A percentile compares a stretch with the other conserved stretches of the same genome.
Conservation (phyloP, 2,329 filamentous ascomycete genomes). For the Colletotrichum sp. region DNA sequence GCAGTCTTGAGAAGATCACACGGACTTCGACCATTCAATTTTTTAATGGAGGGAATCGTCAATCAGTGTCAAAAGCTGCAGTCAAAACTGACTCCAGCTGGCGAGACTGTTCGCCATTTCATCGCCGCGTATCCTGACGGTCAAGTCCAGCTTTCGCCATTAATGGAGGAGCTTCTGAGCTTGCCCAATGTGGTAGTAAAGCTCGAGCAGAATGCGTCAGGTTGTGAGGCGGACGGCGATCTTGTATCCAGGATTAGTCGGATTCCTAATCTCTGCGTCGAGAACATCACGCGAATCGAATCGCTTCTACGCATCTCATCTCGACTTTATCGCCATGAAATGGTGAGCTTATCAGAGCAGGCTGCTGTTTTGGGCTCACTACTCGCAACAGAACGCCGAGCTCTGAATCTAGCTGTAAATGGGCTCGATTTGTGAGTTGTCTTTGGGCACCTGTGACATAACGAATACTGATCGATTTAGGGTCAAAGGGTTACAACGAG, state of each 20-base stretch:
- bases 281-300: background rate
- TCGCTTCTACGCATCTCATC: background rate
- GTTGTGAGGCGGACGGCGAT: background rate
- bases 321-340: background rate
- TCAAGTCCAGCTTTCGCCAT: background rate
- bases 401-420: background rate
- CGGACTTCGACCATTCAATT: background rate
- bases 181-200: background rate
- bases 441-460: background rate
- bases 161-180: background rate
- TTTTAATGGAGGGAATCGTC: background rate
- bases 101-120: background rate
- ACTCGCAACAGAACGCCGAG: background rate
- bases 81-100: background rate
- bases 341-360: background rate
- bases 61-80: background rate
- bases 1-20: background rate
- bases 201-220: background rate
- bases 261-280: background rate
- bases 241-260: background rate
- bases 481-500: background rate
- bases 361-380: background rate
- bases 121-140: background rate
- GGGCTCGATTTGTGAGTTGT: slow-evolving; percentile 5
- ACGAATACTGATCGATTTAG: background rate